Evolutionary conservation across 352 stramenopile genomes (phyloP).

Genomic region (Phytopythium cucurbitacearum): DNA sequence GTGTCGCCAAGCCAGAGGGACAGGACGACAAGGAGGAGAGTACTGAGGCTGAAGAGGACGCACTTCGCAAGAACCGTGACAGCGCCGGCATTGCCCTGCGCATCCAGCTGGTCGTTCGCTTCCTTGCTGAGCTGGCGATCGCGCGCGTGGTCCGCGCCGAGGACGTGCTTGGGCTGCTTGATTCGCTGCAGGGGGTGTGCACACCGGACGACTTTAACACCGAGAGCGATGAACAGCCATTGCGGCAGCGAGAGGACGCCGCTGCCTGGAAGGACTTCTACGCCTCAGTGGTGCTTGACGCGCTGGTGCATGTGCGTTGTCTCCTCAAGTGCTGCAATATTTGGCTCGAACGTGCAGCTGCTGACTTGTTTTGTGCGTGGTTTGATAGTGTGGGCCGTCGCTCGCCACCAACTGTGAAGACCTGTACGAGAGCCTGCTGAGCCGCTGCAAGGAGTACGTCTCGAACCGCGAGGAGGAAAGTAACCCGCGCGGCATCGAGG

Average conservation of each 20-base stretch:
- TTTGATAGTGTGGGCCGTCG: conserved; percentile 34
- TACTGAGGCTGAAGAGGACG: conserved; percentile 6
- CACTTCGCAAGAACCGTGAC: conserved; percentile 22
- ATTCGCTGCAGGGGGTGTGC: conserved; percentile 59
- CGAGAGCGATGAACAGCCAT: conserved; percentile 35
- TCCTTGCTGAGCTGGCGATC: conserved; percentile 54
- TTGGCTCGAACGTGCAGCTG: not conserved
- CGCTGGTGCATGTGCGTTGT: conserved; percentile 47
- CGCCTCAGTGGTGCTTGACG: conserved; percentile 61
- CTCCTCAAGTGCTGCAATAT: not conserved
- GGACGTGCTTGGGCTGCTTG: conserved; percentile 55
- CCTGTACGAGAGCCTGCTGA: conserved; percentile 65
- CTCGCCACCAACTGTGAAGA: conserved; percentile 41
- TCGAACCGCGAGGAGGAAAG: conserved; percentile 54
- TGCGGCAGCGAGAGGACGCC: conserved; percentile 40
- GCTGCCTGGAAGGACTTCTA: conserved; percentile 80
- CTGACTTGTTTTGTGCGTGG: not conserved
- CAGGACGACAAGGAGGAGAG: conserved; percentile 8
- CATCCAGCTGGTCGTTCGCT: conserved; percentile 54
- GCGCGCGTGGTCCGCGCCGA: conserved; percentile 56
- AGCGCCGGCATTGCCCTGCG: conserved; percentile 42
- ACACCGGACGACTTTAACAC: conserved; percentile 52
- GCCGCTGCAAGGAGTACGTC: conserved; percentile 69
- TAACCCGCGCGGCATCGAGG: conserved; percentile 40
- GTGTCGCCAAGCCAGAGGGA: not conserved